Base-by-base conservation (phyloP, 352 stramenopile genomes). In the Phytophthora colocasiae region DNA sequence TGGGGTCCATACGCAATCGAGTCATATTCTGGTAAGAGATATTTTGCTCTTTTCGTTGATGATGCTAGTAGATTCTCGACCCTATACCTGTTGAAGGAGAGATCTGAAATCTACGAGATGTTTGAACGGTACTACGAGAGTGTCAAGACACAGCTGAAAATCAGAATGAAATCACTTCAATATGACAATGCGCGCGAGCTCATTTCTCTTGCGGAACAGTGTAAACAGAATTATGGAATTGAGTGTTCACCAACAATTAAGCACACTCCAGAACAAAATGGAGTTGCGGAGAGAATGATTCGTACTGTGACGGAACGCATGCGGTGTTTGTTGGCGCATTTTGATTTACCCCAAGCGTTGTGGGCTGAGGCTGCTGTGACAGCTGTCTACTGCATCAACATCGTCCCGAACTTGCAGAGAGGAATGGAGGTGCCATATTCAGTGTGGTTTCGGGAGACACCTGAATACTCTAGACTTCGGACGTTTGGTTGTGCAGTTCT, bases 21-120 rank as follows among this genome's bases (percentile, higher is more conserved):
- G 15, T 72, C 64, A 1, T 72, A 59, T 24, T 59, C 50, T 15
- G 58, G 47, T 6, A 60, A 60, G 19, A 17, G 45, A 2, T 73
- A 65, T 0, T 55, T 73, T 27, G 65, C 69, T 46, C 58, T 69
- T 0, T 55, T 73, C 19, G 58, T 69, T 46, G 65, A 73, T 40
- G 58, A 69, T 29, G 52, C 52, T 12, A 65, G 39, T 48, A 29
- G 65, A 2, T 68, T 68, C 34, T 15, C 58, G 6, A 64, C 41
- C 8, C 12, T 73, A 12, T 60, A 48, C 36, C 15, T 61, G 29
- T 10, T 73, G 32, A 43, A 50, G 17, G 36, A 67, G 9, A 36
- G 58, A 12, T 52, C 64, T 11, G 58, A 68, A 38, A 11, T 73
- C 2, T 64, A 68, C 34, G 47, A 65, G 10, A 46, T 43, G 1